Percentiles rank a stretch among this genome's conserved stretches.
These are phyloP conservation scores for Suillus tomentosus DNA, from an alignment of 768 basidiomycete genomes.

Conservation along the genomic window DNA sequence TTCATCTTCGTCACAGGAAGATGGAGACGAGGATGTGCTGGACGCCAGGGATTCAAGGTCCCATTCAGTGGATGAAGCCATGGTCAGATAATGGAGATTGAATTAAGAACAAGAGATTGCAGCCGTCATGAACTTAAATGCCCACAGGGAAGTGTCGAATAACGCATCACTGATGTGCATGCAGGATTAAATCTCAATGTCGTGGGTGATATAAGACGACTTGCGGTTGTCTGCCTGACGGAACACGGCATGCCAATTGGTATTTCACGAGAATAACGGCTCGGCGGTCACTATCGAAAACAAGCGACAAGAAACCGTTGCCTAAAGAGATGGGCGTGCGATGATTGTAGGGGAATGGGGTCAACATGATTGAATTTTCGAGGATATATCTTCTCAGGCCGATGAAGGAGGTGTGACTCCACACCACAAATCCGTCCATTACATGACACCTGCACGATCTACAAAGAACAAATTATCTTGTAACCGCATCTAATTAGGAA, in stretches of 20 bases:
- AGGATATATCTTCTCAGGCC: slow-evolving; percentile 16
- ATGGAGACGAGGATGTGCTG: slow-evolving; percentile 48
- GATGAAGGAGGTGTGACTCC: slow-evolving; percentile 10
- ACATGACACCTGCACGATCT: background rate
- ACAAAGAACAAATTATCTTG: background rate
- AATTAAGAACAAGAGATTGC: slow-evolving; percentile 7
- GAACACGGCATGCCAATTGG: background rate
- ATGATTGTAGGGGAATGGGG: slow-evolving; percentile 1
- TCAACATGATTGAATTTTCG: background rate
- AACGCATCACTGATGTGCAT: background rate
- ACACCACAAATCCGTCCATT: slow-evolving; percentile 11
- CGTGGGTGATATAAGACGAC: slow-evolving; percentile 1
- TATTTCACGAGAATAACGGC: background rate
- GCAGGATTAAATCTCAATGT: background rate
- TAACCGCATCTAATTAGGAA: slow-evolving; percentile 10
- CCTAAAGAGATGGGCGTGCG: slow-evolving; percentile 8
- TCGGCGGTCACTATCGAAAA: background rate
- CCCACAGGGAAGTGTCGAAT: slow-evolving; percentile 4
- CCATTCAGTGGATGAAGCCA: slow-evolving; percentile 66
- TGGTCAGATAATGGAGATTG: slow-evolving; percentile 54
- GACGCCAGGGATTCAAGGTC: slow-evolving; percentile 32
- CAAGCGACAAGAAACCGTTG: slow-evolving; percentile 7
- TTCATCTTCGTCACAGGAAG: slow-evolving; percentile 53
- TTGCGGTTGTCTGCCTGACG: background rate
- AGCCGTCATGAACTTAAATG: slow-evolving; percentile 17